Percentiles rank a stretch among this genome's conserved stretches.
Conservation (phyloP, 2,329 filamentous ascomycete genomes). For the Pestalotiopsis fici region DNA sequence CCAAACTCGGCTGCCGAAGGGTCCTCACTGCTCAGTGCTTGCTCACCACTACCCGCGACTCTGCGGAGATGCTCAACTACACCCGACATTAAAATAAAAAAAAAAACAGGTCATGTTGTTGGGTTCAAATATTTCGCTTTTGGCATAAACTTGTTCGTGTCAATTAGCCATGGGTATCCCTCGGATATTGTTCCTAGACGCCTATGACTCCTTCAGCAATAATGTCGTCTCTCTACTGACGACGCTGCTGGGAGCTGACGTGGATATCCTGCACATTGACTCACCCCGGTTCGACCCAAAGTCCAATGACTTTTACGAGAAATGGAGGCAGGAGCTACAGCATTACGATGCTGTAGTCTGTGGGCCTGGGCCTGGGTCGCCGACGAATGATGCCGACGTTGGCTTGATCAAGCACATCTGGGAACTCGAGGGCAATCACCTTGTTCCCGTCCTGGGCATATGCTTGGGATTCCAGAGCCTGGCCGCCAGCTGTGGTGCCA, state of each 20-base stretch:
- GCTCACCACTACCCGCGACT: background rate
- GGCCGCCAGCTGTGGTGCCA: slow-evolving; percentile 66
- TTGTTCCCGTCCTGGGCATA: slow-evolving; percentile 81
- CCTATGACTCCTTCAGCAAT: slow-evolving; percentile 95
- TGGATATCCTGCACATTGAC: slow-evolving; percentile 75
- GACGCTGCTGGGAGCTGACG: slow-evolving; percentile 65
- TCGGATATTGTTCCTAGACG: slow-evolving; percentile 85
- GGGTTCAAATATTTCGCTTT: background rate
- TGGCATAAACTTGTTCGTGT: background rate
- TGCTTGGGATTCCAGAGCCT: slow-evolving; percentile 89
- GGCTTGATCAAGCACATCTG: slow-evolving; percentile 81
- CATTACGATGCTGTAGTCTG: slow-evolving; percentile 84
- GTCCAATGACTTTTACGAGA: slow-evolving; percentile 40
- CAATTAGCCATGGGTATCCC: slow-evolving; percentile 26
- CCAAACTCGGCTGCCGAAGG: background rate
- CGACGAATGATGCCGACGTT: slow-evolving; percentile 71
- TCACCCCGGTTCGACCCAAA: slow-evolving; percentile 47
- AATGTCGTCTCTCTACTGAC: slow-evolving; percentile 86
- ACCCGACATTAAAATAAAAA: background rate
- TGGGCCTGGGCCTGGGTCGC: slow-evolving; percentile 87
- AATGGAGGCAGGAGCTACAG: slow-evolving; percentile 51
- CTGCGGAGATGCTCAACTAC: background rate
- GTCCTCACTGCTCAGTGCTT: too few relatives aligned
- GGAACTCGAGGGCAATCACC: slow-evolving; percentile 57
- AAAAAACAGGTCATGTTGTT: background rate